Percentiles rank a stretch among this genome's conserved stretches.
These are phyloP conservation scores for Neobulgaria alba DNA, from an alignment of 2,329 filamentous ascomycete genomes.

Conservation along the genomic window DNA sequence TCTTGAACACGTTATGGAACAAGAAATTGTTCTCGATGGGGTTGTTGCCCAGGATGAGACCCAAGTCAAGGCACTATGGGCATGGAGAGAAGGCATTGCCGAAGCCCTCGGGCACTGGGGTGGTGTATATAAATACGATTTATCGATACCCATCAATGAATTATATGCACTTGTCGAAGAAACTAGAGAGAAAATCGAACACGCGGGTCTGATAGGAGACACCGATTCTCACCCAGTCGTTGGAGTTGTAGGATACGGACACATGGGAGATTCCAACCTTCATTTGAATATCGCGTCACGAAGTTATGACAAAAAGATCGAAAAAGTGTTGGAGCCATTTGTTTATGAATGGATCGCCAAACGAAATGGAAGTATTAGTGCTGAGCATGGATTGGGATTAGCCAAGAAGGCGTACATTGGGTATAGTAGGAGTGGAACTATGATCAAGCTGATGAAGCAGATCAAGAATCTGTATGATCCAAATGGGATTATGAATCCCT, in stretches of 20 bases:
- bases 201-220: constrained; percentile 69
- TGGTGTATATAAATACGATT: constrained; percentile 96
- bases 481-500: constrained; percentile 97
- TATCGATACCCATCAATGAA: constrained; percentile 83
- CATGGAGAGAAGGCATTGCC: constrained; percentile 86
- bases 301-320: constrained; percentile 77
- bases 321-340: constrained; percentile 83
- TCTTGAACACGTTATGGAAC: constrained; percentile 83
- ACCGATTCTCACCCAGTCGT: constrained; percentile 70
- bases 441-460: constrained; percentile 87
- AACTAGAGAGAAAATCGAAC: constrained; percentile 60
- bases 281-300: constrained; percentile 85
- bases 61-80: constrained; percentile 77
- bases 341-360: constrained; percentile 95
- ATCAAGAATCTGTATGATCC: constrained; percentile 93
- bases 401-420: constrained; percentile 82
- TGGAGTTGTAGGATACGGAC: constrained; percentile 90
- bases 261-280: constrained; percentile 95
- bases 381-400: constrained; percentile 88
- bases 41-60: constrained; percentile 91
- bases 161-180: constrained; percentile 89
- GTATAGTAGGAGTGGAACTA: constrained; percentile 82
- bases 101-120: constrained; percentile 85
- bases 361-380: constrained; percentile 86
- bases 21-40: constrained; percentile 80